Base-by-base conservation (phyloP, 176 grass and related monocot genomes). In the Oropetium thomaeum region DNA sequence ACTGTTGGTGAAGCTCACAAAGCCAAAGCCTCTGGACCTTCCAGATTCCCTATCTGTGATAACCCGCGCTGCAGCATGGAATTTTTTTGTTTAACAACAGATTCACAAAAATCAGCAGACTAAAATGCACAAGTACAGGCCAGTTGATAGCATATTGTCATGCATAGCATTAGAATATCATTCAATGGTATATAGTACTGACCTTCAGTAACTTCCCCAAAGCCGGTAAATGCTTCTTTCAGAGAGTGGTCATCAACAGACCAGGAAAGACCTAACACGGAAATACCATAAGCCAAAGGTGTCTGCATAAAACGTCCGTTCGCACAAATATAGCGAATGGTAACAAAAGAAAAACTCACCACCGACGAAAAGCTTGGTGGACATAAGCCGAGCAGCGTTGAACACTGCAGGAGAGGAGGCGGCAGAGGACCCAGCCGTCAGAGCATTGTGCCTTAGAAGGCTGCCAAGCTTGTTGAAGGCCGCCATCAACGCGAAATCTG, bases 21-120 rank as follows among this genome's bases (percentile, higher is more conserved):
- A 99, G 34, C 96, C 96, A 84, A 99, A 96, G 43, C 96, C 96
- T 70, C 87, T 99, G 2, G 96, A 99, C 80, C 20, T 92, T 73
- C 96, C 96, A 43, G 77, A 60, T 0, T 92, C 96, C 74, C 92
- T 84, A 16, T 92, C 87, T 6, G 43, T 81, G 43, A 96, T 92
- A 10, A 96, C 83, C 23, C 82, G 77, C 0, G 89, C 92, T 96
- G 89, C 49, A 85, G 69, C 20, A 80, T 31, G 23, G 77, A 69
- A 51, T 61, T 38, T 74, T 28, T 35, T 29, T 2, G 69, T 74
- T 67, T 59, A 54, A 25, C 19, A 67, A 49, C 10, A 62, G 12
- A 52, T 47, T 5, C 20, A 42, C 2, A 23, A 38, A 53, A 53
- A 47, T 42, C 8, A 75, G 11, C 11, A 31, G 25, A 70, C 0